Percentiles rank a stretch among this genome's conserved stretches.
Evolutionary conservation across 306 rosid species (phyloP).

Genomic region (Citrullus mucosospermus): DNA sequence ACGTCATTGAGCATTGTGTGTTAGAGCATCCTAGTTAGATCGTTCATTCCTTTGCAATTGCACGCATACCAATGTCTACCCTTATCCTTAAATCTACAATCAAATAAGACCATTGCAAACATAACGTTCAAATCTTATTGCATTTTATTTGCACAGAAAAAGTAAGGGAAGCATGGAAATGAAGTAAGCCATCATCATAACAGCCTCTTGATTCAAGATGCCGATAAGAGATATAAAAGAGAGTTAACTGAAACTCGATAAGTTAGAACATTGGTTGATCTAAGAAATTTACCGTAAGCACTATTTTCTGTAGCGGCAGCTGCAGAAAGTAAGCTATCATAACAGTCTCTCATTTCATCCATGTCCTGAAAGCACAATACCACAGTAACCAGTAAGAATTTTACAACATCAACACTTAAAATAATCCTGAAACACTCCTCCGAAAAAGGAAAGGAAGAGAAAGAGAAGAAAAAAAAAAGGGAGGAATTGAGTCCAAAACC

Average conservation of each 20-base stretch:
- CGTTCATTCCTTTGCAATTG: not conserved
- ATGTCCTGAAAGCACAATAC: slow-evolving; percentile 42
- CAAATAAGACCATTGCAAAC: not conserved
- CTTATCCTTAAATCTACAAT: not conserved
- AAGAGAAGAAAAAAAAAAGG: not conserved
- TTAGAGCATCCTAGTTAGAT: not conserved
- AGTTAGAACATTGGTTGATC: not conserved
- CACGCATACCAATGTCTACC: not conserved
- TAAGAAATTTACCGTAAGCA: slow-evolving; percentile 54
- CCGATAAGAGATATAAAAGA: not conserved
- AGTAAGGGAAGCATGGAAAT: not conserved
- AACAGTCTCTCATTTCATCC: slow-evolving; percentile 88
- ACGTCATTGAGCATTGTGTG: not conserved
- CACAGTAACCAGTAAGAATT: slow-evolving; percentile 1
- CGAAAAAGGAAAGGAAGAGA: not conserved
- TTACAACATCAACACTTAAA: not conserved
- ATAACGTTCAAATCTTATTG: not conserved
- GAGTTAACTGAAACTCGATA: not conserved
- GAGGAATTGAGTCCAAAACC: not conserved
- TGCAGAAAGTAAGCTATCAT: slow-evolving; percentile 81
- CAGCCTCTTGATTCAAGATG: not conserved
- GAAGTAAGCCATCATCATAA: not conserved
- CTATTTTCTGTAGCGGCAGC: slow-evolving; percentile 93
- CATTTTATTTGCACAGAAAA: slow-evolving; percentile 2
- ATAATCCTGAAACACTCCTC: not conserved